Evolutionary conservation across 805 yeast species (phyloP), one percentile per base, ranked within the genome.

Genomic region (Candida vartiovaarae): DNA sequence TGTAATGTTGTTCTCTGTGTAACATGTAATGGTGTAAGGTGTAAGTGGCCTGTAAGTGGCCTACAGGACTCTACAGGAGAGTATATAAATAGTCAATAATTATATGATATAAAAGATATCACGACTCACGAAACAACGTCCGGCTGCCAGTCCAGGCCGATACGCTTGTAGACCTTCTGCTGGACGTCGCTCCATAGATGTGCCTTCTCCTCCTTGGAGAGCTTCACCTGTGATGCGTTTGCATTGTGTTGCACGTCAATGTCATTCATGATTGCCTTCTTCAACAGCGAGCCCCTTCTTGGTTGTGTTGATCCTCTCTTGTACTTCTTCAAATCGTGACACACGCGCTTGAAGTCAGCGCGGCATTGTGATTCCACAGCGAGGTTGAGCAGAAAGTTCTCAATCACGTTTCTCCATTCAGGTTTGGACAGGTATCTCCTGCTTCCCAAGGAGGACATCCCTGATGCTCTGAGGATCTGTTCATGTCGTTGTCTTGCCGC

Each of bases 361-460:
- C 87, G 70, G 52, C 88, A 80, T 57, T 84, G 88, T 11, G 81
- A 78, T 52, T 82, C 88, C 39, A 82, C 82, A 4, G 78, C 85
- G 29, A 82, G 65, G 55, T 78, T 80, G 32, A 82, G 60, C 32
- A 80, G 53, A 54, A 75, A 84, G 61, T 82, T 83, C 50, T 84
- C 91, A 46, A 84, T 79, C 27, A 84, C 73, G 54, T 82, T 80
- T 51, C 90, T 67, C 87, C 89, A 82, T 58, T 83, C 85, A 26
- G 77, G 75, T 49, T 73, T 69, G 5, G 74, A 64, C n/a, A 75
- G 55, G 25, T 28, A 7, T 38, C 54, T 47, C 39, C 50, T 51
- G 45, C 53, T 46, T 40, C 44, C 46, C 15, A 38, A 23, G 4
- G 36, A 28, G 3, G 57, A 51, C 3, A 52, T 36, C 7, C 59